phyloP scores from a whole-genome alignment of 345 rosid genomes.

The Xanthoceras sorbifolium region DNA sequence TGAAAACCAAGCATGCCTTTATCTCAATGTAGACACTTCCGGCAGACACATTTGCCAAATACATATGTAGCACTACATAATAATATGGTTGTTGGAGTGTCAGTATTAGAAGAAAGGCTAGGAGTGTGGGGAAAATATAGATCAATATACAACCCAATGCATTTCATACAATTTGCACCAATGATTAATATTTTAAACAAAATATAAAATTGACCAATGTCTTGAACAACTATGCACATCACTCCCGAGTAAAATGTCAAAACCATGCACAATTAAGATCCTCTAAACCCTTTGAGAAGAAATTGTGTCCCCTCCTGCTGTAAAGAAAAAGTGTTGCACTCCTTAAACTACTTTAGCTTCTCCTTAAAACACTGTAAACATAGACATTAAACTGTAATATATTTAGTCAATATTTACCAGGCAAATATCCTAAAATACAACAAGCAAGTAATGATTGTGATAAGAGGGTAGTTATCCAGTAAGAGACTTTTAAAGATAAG shows the following conservation, averaged over 20 bases:
- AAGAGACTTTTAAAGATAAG: neutral
- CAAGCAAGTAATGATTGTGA: neutral
- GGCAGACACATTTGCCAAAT: neutral
- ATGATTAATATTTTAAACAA: neutral
- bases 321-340: neutral
- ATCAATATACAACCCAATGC: neutral
- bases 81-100: neutral
- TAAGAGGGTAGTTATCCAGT: neutral
- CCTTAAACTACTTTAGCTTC: neutral
- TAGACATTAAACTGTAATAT: neutral
- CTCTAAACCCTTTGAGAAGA: neutral
- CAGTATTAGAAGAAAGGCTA: neutral
- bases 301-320: neutral
- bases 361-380: neutral
- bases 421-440: neutral
- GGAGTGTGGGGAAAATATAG: neutral
- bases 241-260: neutral
- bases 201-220: neutral
- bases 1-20: neutral
- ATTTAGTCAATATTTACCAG: no score
- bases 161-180: neutral
- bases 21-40: neutral
- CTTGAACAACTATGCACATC: neutral
- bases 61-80: neutral
- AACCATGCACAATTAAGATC: neutral